Evolutionary conservation across 108 stramenopile species (phyloP).

Genomic region (Bacterosira constricta): DNA sequence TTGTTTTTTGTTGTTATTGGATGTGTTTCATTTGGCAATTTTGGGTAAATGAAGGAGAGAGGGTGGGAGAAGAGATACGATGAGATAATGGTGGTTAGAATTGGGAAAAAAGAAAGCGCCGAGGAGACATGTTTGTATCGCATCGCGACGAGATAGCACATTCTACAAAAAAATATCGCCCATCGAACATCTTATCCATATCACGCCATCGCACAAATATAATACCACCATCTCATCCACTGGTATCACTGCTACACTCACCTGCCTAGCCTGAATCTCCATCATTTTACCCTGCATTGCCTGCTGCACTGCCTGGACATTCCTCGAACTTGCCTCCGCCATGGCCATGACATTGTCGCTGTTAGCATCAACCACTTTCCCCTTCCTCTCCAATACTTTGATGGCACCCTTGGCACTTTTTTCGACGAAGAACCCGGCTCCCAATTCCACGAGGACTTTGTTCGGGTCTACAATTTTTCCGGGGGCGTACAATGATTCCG

Average conservation of each 20-base stretch:
- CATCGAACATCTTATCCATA: too few species aligned
- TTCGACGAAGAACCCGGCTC: conserved; percentile 87
- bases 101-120: too few species aligned
- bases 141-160: too few species aligned
- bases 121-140: too few species aligned
- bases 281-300: conserved; percentile 91
- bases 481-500: conserved; percentile 84
- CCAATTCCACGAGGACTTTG: conserved; percentile 82
- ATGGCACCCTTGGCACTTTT: conserved; percentile 68
- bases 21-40: too few species aligned
- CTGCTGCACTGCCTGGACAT: conserved; percentile 67
- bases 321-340: conserved; percentile 61
- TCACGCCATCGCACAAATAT: too few species aligned
- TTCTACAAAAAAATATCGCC: too few species aligned
- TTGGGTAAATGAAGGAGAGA: too few species aligned
- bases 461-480: conserved; percentile 79
- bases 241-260: conserved; percentile 40
- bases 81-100: too few species aligned
- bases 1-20: too few species aligned
- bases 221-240: too few species aligned
- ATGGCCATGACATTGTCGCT: conserved; percentile 77
- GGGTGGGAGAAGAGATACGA: too few species aligned
- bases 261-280: conserved; percentile 87
- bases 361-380: conserved; percentile 80
- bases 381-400: conserved; percentile 75